These are phyloP conservation scores for Plenodomus biglobosus DNA, from an alignment of 2,329 filamentous ascomycete genomes.

Conservation along the genomic window DNA sequence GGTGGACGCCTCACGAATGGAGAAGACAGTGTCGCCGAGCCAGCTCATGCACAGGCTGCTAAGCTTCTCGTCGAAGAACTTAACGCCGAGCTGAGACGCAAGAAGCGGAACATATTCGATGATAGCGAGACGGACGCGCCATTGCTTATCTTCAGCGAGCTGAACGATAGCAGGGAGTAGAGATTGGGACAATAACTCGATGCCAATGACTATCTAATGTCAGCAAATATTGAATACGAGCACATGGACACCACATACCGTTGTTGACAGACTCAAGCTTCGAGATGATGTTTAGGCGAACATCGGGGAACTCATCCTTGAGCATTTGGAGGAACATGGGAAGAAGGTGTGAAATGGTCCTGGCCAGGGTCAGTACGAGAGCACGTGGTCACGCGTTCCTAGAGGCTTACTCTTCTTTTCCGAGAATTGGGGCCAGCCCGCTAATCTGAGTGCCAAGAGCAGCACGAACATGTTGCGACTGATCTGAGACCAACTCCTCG, in stretches of 20 bases:
- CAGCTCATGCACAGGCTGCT: conserved; percentile 96
- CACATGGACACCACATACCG: conserved; percentile 56
- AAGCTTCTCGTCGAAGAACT: conserved; percentile 98
- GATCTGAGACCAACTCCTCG: conserved; percentile 93
- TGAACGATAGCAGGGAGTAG: conserved; percentile 96
- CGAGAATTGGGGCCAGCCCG: conserved; percentile 91
- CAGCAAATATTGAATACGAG: conserved; percentile 5
- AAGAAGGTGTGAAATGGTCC: conserved; percentile 92
- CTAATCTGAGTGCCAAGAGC: conserved; percentile 96
- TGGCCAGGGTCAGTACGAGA: conserved; percentile 43
- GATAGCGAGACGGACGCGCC: conserved; percentile 95
- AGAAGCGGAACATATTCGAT: conserved; percentile 99
- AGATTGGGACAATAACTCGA: conserved; percentile 93
- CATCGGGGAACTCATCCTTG: conserved; percentile 98
- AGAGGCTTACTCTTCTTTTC: conserved; percentile 86
- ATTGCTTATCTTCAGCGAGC: conserved; percentile 98
- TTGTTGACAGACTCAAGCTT: conserved; percentile 98
- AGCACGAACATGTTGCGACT: conserved; percentile 93
- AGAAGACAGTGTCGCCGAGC: conserved; percentile 98
- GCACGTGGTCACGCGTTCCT: conserved; percentile 26
- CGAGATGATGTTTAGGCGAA: conserved; percentile 98
- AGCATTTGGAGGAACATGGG: conserved; percentile 99
- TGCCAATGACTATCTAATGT: conserved; percentile 76
- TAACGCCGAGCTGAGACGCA: conserved; percentile 90
- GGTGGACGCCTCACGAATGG: conserved; percentile 94